Evolutionary conservation across 176 grass and related monocot genomes (phyloP).

Genomic region (Tillandsia leiboldiana): DNA sequence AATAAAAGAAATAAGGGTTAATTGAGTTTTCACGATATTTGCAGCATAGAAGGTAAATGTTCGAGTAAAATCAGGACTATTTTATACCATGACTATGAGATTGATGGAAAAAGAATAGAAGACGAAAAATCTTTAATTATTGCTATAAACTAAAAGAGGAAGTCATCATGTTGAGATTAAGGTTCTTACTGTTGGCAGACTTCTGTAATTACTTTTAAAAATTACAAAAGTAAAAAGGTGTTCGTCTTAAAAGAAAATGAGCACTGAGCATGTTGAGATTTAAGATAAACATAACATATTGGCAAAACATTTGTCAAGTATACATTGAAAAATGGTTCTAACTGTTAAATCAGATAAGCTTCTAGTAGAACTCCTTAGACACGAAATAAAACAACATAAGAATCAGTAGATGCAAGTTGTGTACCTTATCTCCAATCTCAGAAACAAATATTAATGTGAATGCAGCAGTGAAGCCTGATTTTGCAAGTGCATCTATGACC

Average conservation of each 20-base stretch:
- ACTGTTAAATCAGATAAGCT: too few relatives aligned
- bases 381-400: not conserved
- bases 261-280: too few relatives aligned
- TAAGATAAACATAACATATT: not conserved
- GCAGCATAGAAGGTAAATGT: not conserved
- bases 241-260: too few relatives aligned
- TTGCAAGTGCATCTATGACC: slow-evolving; percentile 51
- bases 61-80: not conserved
- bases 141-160: too few relatives aligned
- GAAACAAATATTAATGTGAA: slow-evolving; percentile 92
- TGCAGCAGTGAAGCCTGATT: slow-evolving; percentile 91
- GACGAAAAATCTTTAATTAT: not conserved
- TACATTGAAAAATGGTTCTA: too few relatives aligned
- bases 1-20: slow-evolving; percentile 8
- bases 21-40: not conserved
- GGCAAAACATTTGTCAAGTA: not conserved
- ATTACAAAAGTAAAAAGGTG: too few relatives aligned
- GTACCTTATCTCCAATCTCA: slow-evolving; percentile 96
- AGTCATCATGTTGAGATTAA: too few relatives aligned
- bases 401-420: slow-evolving; percentile 1
- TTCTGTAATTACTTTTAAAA: too few relatives aligned
- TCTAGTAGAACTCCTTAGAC: too few relatives aligned
- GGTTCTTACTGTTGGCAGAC: too few relatives aligned
- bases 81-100: not conserved
- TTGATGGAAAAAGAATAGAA: too few relatives aligned